phyloP scores from a whole-genome alignment of 2,329 filamentous ascomycete genomes.

The Sporothrix dimorphospora region DNA sequence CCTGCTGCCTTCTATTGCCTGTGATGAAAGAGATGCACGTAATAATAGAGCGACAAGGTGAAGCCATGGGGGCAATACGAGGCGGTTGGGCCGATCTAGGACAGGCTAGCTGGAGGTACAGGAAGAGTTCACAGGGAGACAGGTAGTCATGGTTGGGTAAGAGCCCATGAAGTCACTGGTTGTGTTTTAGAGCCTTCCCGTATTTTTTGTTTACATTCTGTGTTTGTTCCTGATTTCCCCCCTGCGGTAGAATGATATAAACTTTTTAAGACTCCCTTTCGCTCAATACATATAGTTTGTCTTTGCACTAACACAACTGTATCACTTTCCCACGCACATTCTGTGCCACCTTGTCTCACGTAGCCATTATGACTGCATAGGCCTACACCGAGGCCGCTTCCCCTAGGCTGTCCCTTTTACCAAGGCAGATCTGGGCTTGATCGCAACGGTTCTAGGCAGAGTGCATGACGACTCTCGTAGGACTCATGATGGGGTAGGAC shows the following conservation, averaged over 20 bases:
- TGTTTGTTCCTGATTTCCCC: neutral
- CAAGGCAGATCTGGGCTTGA: neutral
- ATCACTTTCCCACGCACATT: neutral
- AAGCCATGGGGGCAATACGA: neutral
- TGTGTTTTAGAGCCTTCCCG: neutral
- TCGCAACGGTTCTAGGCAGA: too few relatives aligned
- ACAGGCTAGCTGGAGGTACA: neutral
- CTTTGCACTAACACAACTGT: neutral
- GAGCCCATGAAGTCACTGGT: neutral
- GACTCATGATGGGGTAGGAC: neutral
- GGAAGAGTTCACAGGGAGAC: neutral
- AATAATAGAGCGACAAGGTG: neutral
- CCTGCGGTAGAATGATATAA: neutral
- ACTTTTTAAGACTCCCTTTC: neutral
- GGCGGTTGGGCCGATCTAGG: neutral
- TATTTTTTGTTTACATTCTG: too few relatives aligned
- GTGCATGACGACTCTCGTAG: neutral
- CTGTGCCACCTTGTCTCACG: neutral
- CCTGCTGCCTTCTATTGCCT: neutral
- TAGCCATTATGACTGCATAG: neutral
- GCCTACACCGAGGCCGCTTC: too few relatives aligned
- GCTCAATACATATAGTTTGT: neutral
- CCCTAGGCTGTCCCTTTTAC: too few relatives aligned
- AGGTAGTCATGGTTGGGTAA: neutral
- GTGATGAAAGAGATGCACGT: neutral